Conservation (phyloP, 306 rosid species). For the Luffa aegyptiaca region DNA sequence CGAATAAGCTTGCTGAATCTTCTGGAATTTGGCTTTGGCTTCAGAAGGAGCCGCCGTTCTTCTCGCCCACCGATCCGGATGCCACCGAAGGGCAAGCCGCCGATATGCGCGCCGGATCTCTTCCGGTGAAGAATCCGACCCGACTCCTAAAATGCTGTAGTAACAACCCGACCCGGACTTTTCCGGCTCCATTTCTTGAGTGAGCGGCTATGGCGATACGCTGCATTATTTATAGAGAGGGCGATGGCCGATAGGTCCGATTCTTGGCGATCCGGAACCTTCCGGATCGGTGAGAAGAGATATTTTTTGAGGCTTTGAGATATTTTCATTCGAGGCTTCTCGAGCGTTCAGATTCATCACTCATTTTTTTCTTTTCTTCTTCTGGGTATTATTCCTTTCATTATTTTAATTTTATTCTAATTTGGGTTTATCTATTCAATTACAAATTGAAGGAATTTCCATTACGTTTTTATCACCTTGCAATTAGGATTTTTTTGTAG, state of each 20-base stretch:
- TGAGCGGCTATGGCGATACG: not conserved
- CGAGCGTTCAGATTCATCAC: not conserved
- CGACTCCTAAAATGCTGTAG: constrained; percentile 53
- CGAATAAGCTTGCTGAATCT: constrained; percentile 73
- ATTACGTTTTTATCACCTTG: no score
- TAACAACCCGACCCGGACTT: constrained; percentile 17
- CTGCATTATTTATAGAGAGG: not conserved
- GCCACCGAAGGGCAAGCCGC: constrained; percentile 70
- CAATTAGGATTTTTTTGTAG: no score
- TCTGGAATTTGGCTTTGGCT: constrained; percentile 62
- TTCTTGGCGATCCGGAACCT: not conserved
- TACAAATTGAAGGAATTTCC: no score
- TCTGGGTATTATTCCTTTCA: no score
- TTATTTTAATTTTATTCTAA: no score
- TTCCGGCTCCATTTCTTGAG: not conserved
- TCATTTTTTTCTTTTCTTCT: not conserved
- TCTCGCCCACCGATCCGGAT: constrained; percentile 68
- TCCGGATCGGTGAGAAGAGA: not conserved
- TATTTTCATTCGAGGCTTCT: not conserved
- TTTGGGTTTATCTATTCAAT: no score
- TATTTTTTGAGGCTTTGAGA: not conserved
- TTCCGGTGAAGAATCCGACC: constrained; percentile 30
- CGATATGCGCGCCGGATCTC: constrained; percentile 67
- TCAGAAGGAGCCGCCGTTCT: constrained; percentile 29
- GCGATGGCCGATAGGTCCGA: not conserved